Evolutionary conservation across 2,329 filamentous ascomycete genomes (phyloP).

Genomic region (Rosellinia necatrix): DNA sequence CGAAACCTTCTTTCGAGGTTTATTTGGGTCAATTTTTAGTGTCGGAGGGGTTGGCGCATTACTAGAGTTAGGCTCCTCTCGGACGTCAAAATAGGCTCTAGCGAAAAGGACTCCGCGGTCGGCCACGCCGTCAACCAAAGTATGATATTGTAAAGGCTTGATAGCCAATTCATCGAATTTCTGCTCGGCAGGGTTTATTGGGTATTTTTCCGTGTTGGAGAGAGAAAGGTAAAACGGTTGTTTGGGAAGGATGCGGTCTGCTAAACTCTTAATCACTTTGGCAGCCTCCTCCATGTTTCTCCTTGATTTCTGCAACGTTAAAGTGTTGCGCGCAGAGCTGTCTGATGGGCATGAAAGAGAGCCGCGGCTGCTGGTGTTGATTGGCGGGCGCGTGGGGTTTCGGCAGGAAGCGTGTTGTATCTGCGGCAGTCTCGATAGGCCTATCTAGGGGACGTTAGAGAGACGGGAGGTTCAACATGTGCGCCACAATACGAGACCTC

Average conservation of each 20-base stretch:
- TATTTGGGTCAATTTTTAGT: slow-evolving; percentile 46
- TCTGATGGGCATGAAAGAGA: slow-evolving; percentile 38
- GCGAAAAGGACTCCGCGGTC: slow-evolving; percentile 63
- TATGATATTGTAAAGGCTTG: slow-evolving; percentile 60
- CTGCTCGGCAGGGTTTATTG: slow-evolving; percentile 46
- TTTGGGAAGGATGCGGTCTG: slow-evolving; percentile 58
- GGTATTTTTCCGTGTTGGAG: slow-evolving; percentile 53
- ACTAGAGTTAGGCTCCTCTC: slow-evolving; percentile 50
- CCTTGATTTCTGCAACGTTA: slow-evolving; percentile 41
- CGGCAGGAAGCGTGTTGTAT: background rate
- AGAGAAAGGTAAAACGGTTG: slow-evolving; percentile 56
- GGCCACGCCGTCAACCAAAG: slow-evolving; percentile 57
- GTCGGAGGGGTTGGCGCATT: slow-evolving; percentile 36
- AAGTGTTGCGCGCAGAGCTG: slow-evolving; percentile 39
- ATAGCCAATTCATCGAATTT: slow-evolving; percentile 55
- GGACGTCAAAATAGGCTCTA: slow-evolving; percentile 61
- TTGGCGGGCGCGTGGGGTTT: slow-evolving; percentile 4
- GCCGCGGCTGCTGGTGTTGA: slow-evolving; percentile 10
- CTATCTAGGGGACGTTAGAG: slow-evolving; percentile 19
- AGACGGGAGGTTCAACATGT: slow-evolving; percentile 16
- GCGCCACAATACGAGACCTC: slow-evolving; percentile 9
- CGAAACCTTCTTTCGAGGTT: slow-evolving; percentile 56
- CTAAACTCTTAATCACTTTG: slow-evolving; percentile 59
- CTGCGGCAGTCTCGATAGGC: slow-evolving; percentile 15
- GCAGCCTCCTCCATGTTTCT: slow-evolving; percentile 61